phyloP scores from a whole-genome alignment of 768 basidiomycete species.

The Russula compacta region DNA sequence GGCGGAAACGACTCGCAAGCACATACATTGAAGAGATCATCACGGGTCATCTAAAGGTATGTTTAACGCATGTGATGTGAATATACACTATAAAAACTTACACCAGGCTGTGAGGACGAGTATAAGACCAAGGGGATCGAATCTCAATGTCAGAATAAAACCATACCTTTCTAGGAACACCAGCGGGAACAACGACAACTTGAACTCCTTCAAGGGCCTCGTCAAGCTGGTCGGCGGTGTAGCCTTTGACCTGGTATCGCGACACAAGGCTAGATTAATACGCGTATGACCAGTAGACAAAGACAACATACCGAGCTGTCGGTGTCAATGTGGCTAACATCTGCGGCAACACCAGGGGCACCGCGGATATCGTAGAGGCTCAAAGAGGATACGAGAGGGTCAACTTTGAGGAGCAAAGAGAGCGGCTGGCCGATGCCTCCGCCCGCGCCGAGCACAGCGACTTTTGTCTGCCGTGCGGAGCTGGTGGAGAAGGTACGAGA shows the following conservation, averaged over 20 bases:
- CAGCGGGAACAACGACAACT: conserved; percentile 96
- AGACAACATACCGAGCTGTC: conserved; percentile 54
- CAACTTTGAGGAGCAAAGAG: conserved; percentile 85
- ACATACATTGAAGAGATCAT: conserved; percentile 90
- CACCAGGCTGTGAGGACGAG: conserved; percentile 55
- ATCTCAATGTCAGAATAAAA: background rate
- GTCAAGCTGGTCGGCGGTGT: conserved; percentile 79
- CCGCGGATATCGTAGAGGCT: conserved; percentile 93
- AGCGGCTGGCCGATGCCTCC: conserved; percentile 99
- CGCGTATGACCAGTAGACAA: background rate
- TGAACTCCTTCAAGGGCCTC: conserved; percentile 82
- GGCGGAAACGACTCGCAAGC: background rate
- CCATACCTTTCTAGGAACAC: conserved; percentile 93
- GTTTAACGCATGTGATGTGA: conserved; percentile 24
- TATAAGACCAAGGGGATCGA: conserved; percentile 22
- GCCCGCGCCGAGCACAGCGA: conserved; percentile 94
- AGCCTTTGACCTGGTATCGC: conserved; percentile 56
- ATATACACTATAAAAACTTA: conserved; percentile 37
- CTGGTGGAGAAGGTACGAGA: conserved; percentile 72
- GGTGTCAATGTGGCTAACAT: conserved; percentile 92
- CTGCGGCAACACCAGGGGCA: conserved; percentile 94
- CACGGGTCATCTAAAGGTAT: conserved; percentile 76
- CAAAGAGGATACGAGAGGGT: conserved; percentile 81
- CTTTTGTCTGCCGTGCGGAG: conserved; percentile 66
- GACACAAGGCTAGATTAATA: background rate